Base-by-base conservation (phyloP, 2,329 filamentous ascomycete genomes). In the Chaetomiaceae sp. region DNA sequence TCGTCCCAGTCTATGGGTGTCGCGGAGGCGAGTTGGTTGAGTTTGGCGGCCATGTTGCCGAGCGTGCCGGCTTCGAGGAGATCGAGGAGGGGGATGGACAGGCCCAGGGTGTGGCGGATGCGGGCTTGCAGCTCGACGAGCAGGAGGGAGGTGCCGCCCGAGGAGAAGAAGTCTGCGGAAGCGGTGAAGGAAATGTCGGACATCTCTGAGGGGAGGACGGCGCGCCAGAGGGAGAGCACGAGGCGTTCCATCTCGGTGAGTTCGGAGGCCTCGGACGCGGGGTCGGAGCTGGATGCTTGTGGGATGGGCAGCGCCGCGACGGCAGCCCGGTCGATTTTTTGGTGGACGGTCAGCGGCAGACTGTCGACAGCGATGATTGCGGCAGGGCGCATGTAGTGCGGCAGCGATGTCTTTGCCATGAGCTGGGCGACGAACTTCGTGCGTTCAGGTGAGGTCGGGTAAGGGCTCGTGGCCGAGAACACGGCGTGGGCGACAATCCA, bases 401-500 rank as follows among this genome's bases (percentile, higher is more conserved):
- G 36, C 12, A 42, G 24, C 18, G 33, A 32, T 14, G 33, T 20
- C 10, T 27, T 26, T 22, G 20, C 19, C 5, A 10, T 26, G 6
- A 47, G 42, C 2, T 15, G 6, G 18, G 32, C 42, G 15, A 38
- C 11, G 26, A 38, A 11, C 6, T 6, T 11, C 6, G 24, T 11
- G 6, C 24, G 24, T 7, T 6, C 24, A 6, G 6, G 6, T 6
- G 6, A 7, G 24, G 6, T 27, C 6, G 6, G 6, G 6, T 6
- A 6, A 11, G 11, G 24, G 6, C 11, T 6, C 6, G 6, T 27
- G 24, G 6, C 24, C 18, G 18, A 22, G 19, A 47, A 27, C 6
- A 47, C 38, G 6, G 42, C 39, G 14, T 47, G 45, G 6, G 45
- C 38, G 14, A 33, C 45, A 4, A 47, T n/a, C 15, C 32, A 36